Conservation (phyloP, 495 filamentous ascomycete genomes). For the Delitschia confertaspora region DNA sequence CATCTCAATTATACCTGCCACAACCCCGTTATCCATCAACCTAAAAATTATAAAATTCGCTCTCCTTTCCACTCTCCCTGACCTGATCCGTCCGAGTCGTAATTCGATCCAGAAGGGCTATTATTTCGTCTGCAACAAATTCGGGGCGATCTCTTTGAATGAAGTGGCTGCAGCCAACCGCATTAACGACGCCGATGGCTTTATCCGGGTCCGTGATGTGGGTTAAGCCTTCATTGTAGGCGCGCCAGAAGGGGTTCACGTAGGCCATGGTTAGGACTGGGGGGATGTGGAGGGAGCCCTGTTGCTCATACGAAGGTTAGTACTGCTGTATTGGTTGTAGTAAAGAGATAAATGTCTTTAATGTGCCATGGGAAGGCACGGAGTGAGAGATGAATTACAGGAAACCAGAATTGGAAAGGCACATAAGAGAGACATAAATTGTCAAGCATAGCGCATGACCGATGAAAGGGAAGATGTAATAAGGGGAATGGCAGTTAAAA, state of each 20-base stretch:
- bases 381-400: slow-evolving; percentile 1
- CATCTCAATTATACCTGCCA: too few species aligned
- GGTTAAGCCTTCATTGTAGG: slow-evolving; percentile 49
- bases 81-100: slow-evolving; percentile 15
- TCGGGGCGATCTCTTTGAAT: slow-evolving; percentile 52
- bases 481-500: too few species aligned
- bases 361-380: neutral
- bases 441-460: too few species aligned
- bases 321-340: neutral
- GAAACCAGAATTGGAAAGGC: neutral
- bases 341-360: neutral
- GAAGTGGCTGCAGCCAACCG: slow-evolving; percentile 51
- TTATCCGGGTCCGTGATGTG: slow-evolving; percentile 38
- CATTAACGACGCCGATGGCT: slow-evolving; percentile 43
- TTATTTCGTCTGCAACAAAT: slow-evolving; percentile 47
- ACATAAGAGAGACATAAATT: too few species aligned
- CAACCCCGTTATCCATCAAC: too few species aligned
- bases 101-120: slow-evolving; percentile 20
- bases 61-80: too few species aligned
- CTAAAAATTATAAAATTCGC: too few species aligned
- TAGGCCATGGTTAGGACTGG: slow-evolving; percentile 42
- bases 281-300: slow-evolving; percentile 28
- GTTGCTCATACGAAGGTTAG: neutral
- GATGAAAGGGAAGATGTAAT: too few species aligned
- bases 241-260: slow-evolving; percentile 47